Evolutionary conservation across 441 rosid species (phyloP), one percentile per base, ranked within the genome.

Genomic region (Corymbia calophylla): DNA sequence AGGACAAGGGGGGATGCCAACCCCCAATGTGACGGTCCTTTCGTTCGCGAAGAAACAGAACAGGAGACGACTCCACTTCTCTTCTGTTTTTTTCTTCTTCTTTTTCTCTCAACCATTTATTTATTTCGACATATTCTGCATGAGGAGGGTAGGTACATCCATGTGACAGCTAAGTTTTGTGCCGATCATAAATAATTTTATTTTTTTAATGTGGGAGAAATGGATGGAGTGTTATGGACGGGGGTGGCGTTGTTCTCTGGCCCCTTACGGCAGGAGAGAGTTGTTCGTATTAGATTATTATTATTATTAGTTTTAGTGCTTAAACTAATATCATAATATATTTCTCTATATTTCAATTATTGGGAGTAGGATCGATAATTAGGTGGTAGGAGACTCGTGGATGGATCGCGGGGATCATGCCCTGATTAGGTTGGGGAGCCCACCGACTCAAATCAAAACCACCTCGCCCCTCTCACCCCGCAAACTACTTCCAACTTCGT

Each of bases 11-110:
- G 91, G 87, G 90, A 92, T 87, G 93, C 89, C 94, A 90, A 35
- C 44, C 51, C 82, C 44, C 94, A 94, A 94, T 92, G 95, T 93
- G 94, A 88, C 54, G 54, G 86, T 47, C 56, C 68, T 62, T 84
- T 87, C 35, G 88, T 89, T 89, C 29, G 29, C 47, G 60, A 35
- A 81, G 49, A 84, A 62, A 39, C 82, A 31, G 88, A 54, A 39
- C 82, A 31, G 66, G 88, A 88, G 32, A n/a, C 16, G 53, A 51
- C n/a, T 17, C 88, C n/a, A 90, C 6, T 39, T 39, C 44, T 39
- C 44, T 39, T 39, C 44, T 39, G 4, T 35, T 35, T 5, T 35
- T 23, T 23, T 56, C 62, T 23, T 56, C 27, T 55, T 44, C 53
- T 54, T 53, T 17, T 88, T 88, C 64, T 86, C 49, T 58, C 64